Evolutionary conservation across 1,139 yeast genomes (phyloP), one percentile per base, ranked within the genome.

Genomic region (Wickerhamomyces sp.): DNA sequence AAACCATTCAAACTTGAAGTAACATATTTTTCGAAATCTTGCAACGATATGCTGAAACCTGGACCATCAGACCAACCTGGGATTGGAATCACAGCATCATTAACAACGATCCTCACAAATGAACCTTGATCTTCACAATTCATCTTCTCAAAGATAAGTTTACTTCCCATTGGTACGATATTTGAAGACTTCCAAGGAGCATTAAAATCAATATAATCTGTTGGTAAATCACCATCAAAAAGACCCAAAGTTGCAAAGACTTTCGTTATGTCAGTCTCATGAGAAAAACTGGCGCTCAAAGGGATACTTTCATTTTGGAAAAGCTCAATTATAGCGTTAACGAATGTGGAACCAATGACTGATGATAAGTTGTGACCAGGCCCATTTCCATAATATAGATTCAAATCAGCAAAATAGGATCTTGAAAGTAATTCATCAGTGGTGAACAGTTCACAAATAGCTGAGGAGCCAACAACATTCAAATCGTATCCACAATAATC

Each of bases 11-110:
- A 28, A 30, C 36, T 40, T 7, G 40, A 36, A 5, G 29, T 28
- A 10, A 43, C 25, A 22, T 38, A 44, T 2, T 37, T 32, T 20
- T 40, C 42, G 17, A 60, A 64, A 28, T 63, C 62, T 2, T 49
- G 39, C 31, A 70, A 44, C 13, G 59, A 51, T 45, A 75, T 67
- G 9, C 68, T 59, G 44, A 62, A 72, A 0, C 78, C 79, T 0
- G 81, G 79, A 4, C 82, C 82, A 30, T 49, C 44, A 32, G 58
- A 54, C 45, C 78, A 71, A 18, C 47, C 52, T 14, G 63, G 61
- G 22, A 75, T 54, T 1, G 83, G 82, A 20, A 69, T 55, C 3
- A 76, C 79, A 1, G 81, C 76, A 42, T 73, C 80, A 49, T 76
- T 77, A 29, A 75, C 59, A 16, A 75, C 48, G 29, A 67, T 61